Percentiles rank a stretch among this genome's conserved stretches.
Conservation (phyloP, 768 basidiomycete genomes). For the Kwoniella europaea region DNA sequence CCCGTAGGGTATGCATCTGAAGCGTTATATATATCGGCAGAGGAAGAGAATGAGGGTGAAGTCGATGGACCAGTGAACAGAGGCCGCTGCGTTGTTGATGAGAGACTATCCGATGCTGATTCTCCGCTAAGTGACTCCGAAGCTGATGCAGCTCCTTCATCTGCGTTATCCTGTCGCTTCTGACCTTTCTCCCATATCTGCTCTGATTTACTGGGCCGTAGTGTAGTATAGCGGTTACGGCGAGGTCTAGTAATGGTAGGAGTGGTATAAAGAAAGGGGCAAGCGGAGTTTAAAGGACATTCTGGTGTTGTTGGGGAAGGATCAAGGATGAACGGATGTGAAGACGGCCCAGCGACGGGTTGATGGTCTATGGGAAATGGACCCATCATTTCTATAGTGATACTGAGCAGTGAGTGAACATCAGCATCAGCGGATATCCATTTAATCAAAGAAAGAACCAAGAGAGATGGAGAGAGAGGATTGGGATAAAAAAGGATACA, state of each 20-base stretch:
- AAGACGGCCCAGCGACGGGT: constrained; percentile 33
- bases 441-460: background rate
- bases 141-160: background rate
- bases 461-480: background rate
- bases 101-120: background rate
- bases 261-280: background rate
- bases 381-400: constrained; percentile 1
- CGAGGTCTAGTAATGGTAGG: background rate
- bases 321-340: constrained; percentile 13
- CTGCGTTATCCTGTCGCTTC: constrained; percentile 12
- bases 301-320: background rate
- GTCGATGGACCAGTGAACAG: constrained; percentile 22
- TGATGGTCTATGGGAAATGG: constrained; percentile 13
- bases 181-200: background rate
- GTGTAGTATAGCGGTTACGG: background rate
- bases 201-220: constrained; percentile 4
- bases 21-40: background rate
- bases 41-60: constrained; percentile 2
- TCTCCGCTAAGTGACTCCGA: constrained; percentile 8
- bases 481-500: background rate
- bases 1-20: background rate
- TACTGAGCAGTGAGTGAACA: background rate
- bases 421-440: background rate
- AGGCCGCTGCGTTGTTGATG: constrained; percentile 8
- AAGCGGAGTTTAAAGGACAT: background rate